Evolutionary conservation across 352 stramenopile species (phyloP).

Genomic region (Plasmopara viticola): DNA sequence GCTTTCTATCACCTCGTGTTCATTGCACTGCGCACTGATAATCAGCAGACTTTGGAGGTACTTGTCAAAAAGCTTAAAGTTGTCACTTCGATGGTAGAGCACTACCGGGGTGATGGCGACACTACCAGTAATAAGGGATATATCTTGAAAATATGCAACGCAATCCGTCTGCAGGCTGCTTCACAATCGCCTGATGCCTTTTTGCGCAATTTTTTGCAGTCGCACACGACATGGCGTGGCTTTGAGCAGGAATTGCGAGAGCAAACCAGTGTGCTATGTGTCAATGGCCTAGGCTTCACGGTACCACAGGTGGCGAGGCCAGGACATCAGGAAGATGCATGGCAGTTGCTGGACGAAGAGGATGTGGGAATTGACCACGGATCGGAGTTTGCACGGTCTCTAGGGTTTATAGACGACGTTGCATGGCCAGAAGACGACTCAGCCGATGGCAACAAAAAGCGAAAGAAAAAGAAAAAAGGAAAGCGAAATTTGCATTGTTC

Average conservation of each 20-base stretch:
- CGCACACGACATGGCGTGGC: constrained; percentile 75
- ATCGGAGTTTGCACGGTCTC: constrained; percentile 69
- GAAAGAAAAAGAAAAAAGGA: constrained; percentile 76
- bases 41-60: constrained; percentile 70
- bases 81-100: constrained; percentile 75
- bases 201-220: constrained; percentile 85
- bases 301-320: constrained; percentile 62
- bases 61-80: constrained; percentile 87
- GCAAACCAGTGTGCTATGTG: constrained; percentile 46
- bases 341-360: constrained; percentile 55
- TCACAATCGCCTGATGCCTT: constrained; percentile 85
- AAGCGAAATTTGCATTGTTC: constrained; percentile 26
- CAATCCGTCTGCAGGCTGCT: constrained; percentile 82
- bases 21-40: constrained; percentile 80
- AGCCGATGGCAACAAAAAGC: constrained; percentile 46
- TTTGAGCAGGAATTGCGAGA: constrained; percentile 67
- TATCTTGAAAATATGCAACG: constrained; percentile 87
- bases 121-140: constrained; percentile 80
- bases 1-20: constrained; percentile 89
- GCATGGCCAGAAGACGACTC: constrained; percentile 69
- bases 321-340: constrained; percentile 56
- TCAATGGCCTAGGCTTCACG: constrained; percentile 65
- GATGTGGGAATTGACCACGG: constrained; percentile 69
- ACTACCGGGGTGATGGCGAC: constrained; percentile 58
- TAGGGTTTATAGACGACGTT: constrained; percentile 82